Base-by-base conservation (phyloP, 371 early-diverging fungal species). In the Mucor racemosus region DNA sequence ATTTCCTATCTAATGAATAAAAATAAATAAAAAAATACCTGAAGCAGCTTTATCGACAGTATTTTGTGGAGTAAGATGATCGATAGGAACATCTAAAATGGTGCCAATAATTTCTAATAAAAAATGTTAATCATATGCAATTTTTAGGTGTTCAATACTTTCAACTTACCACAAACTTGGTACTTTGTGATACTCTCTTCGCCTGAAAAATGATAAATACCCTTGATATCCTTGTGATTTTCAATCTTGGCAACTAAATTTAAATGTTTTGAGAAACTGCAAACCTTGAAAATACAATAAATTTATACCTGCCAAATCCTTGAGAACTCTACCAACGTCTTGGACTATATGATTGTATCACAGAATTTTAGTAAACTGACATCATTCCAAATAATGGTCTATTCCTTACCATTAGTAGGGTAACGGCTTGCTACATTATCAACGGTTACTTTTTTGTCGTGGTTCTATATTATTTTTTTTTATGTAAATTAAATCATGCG, bases 181-280 rank as follows among this genome's bases (percentile, higher is more conserved):
- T 93, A 94, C 74, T 94, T 94, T 17, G 94, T 93, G 62, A 84
- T 82, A 55, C 68, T 62, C 70, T 92, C 90, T 55, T 83, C 71
- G 13, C 80, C 86, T 41, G 84, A 81, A 69, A 90, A 93, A 68
- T 94, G 95, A 65, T 84, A 90, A 3, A 89, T 76, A 0, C 93
- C 93, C 15, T 68, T 70, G 21, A 90, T 74, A 34, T 75, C 71
- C 64, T 80, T 70, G 33, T 85, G 80, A 17, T 77, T 67, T 8
- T 77, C 60, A 10, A 84, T 53, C 46, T 75, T 73, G 42, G 76
- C 79, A 57, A 66, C 86, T 86, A 58, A 38, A 38, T 7, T 11
- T 1, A 38, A 7, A 38, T 38, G 11, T 11, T 7, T 38, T 11
- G 5, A 5, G 38, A 38, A 38, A 9, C 38, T 2, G 7, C 53